These are phyloP conservation scores for Pisolithus orientalis DNA, from an alignment of 768 basidiomycete genomes.

Conservation along the genomic window DNA sequence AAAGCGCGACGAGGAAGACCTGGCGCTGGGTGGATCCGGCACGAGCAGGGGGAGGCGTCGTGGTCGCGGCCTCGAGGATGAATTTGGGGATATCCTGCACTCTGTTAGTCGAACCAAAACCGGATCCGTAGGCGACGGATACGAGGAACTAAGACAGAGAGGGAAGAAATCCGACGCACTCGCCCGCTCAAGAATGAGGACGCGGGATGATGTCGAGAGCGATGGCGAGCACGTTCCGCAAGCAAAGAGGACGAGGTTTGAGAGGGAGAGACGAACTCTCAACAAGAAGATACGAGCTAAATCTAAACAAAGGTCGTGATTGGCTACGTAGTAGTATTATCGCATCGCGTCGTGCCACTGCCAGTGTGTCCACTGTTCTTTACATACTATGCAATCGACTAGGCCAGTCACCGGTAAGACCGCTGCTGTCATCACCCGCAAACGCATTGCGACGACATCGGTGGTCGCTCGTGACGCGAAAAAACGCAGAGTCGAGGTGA, in stretches of 20 bases:
- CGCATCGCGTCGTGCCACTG: no score
- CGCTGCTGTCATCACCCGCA: neutral
- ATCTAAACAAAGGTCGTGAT: slow-evolving; percentile 5
- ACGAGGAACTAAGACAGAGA: slow-evolving; percentile 69
- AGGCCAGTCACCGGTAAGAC: slow-evolving; percentile 1
- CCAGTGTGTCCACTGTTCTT: no score
- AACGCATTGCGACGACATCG: slow-evolving; percentile 8
- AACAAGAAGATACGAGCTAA: slow-evolving; percentile 21
- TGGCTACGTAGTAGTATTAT: neutral
- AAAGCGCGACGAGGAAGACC: slow-evolving; percentile 73
- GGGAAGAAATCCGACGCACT: slow-evolving; percentile 60
- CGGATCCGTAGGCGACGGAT: slow-evolving; percentile 58
- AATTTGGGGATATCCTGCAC: slow-evolving; percentile 75
- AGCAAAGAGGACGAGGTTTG: slow-evolving; percentile 37
- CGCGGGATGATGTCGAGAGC: slow-evolving; percentile 20
- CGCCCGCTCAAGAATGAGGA: slow-evolving; percentile 46
- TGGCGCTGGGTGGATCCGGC: slow-evolving; percentile 75
- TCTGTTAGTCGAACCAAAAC: slow-evolving; percentile 44
- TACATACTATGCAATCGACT: no score
- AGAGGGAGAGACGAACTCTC: slow-evolving; percentile 35
- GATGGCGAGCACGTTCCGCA: slow-evolving; percentile 26
- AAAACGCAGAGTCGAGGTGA: slow-evolving; percentile 19
- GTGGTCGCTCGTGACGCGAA: slow-evolving; percentile 36
- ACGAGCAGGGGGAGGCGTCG: slow-evolving; percentile 49
- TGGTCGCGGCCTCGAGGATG: slow-evolving; percentile 73